Base-by-base conservation (phyloP, 305 asterid species). In the Fraxinus platypoda region DNA sequence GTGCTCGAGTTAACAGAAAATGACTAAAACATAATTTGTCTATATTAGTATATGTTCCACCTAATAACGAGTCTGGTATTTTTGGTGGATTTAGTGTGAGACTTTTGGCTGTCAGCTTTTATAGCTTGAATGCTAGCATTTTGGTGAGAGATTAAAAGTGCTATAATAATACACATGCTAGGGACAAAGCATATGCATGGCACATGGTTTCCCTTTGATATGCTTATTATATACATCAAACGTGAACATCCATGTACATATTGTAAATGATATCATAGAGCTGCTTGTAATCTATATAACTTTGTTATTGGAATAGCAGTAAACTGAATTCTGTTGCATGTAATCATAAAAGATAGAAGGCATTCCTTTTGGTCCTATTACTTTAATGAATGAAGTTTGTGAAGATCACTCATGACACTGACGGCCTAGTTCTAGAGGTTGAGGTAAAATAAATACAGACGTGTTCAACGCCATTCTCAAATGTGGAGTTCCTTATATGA, bases 371-470 rank as follows among this genome's bases (percentile, higher is more conserved):
- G 31, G 26, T 71, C 37, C 52, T 49, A 49, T 49, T 49, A 49
- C 71, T 62, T 62, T 23, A 62, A 71, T 41, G 1, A 79, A 21
- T 74, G 38, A 49, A 33, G 82, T 31, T 83, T 83, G 41, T 3
- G 21, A 62, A 62, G 30, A 8, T 62, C 28, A 19, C 71, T 23
- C 71, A 21, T 62, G 71, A 7, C 71, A 62, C 9, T 62, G 71
- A 23, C 8, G 1, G 31, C 71, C 25, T 19, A 62, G 30, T 62
- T 62, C 71, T 23, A 21, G 71, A 62, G 23, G 71, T 62, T 62
- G 71, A 21, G 13, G 15, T 62, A 62, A 62, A 62, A 52, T n/a
- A 62, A 62, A 62, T 62, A 62, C 31, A 62, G 71, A 19, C 31
- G 0, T 8, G 9, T 25, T 15, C 31, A 59, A 59, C 0, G 4